Evolutionary conservation across 148 eudicot genomes (phyloP), one percentile per base, ranked within the genome.

Genomic region (Nepenthes gracilis): DNA sequence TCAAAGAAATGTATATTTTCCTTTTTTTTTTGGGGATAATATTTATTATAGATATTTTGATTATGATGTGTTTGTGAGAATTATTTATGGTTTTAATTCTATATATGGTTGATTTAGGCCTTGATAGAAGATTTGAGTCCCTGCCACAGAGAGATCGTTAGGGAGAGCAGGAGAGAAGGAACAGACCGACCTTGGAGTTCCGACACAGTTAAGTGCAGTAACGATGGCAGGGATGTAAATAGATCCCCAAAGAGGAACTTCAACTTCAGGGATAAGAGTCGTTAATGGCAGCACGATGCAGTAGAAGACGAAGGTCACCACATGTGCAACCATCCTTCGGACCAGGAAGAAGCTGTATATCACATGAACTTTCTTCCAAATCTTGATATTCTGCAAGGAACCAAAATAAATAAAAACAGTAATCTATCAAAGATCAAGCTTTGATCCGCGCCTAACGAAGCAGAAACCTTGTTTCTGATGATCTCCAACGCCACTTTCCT

Each of bases 341-440:
- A 91, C 97, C 2, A 91, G 71, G 81, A 91, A 91, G 79, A 91
- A 91, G 72, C 96, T 91, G 85, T 91, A 91, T 64, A 87, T 91
- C 68, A 86, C 89, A 59, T 91, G 88, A 9, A 91, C 73, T 76
- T 91, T 91, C 90, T 91, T 91, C 74, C 81, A 91, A 32, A 91
- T 63, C 0, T 67, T 69, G 13, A 91, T 92, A 80, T 79, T 91
- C 96, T 91, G 97, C 82, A 77, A n/a, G 12, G 8, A 4, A 33
- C 6, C 34, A 1, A 55, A 23, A 8, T 12, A 12, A 33, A 38
- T 52, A 10, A 43, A 14, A 56, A 33, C 47, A 6, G 35, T 4
- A 1, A 43, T 10, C 5, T 12, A 52, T 3, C 5, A 4, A 52
- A 52, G n/a, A 12, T 12, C 32, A 12, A 52, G 55, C 23, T 52